phyloP scores from a whole-genome alignment of 148 eudicot genomes.

The Rhododendron griersonianum region DNA sequence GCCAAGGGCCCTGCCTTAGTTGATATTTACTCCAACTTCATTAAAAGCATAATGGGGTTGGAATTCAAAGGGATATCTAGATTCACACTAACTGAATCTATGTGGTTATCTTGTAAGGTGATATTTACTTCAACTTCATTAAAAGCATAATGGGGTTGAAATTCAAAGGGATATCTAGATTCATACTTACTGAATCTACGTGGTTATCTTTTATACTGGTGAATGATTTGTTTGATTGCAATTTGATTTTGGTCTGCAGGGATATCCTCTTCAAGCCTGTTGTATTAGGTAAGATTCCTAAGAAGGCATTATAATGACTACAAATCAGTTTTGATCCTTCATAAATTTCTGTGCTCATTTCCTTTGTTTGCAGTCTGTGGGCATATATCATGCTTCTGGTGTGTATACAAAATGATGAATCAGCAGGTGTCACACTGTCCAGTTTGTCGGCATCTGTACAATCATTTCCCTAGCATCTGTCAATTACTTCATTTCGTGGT shows the following conservation, averaged over 20 bases:
- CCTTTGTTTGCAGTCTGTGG: conserved; percentile 60
- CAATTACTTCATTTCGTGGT: conserved; percentile 47
- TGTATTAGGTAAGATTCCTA: conserved; percentile 39
- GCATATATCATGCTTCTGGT: conserved; percentile 30
- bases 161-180: too few species aligned
- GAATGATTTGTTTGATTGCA: background rate
- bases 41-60: background rate
- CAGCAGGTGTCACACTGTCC: too few species aligned
- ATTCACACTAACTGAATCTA: background rate
- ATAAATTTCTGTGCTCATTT: background rate
- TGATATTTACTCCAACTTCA: too few species aligned
- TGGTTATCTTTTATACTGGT: background rate
- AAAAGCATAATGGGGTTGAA: too few species aligned
- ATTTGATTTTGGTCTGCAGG: background rate
- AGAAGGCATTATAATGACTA: background rate
- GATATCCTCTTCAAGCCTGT: conserved; percentile 45
- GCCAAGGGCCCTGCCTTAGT: background rate
- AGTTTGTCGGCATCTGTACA: too few species aligned
- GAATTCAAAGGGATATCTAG: background rate
- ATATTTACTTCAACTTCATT: too few species aligned
- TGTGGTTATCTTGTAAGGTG: background rate
- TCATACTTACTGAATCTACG: too few species aligned
- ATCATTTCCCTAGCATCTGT: too few species aligned
- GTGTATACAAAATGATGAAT: too few species aligned
- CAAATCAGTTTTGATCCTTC: background rate